Evolutionary conservation across 352 stramenopile genomes (phyloP), one percentile per base, ranked within the genome.

Genomic region (Aphanomyces euteiches): DNA sequence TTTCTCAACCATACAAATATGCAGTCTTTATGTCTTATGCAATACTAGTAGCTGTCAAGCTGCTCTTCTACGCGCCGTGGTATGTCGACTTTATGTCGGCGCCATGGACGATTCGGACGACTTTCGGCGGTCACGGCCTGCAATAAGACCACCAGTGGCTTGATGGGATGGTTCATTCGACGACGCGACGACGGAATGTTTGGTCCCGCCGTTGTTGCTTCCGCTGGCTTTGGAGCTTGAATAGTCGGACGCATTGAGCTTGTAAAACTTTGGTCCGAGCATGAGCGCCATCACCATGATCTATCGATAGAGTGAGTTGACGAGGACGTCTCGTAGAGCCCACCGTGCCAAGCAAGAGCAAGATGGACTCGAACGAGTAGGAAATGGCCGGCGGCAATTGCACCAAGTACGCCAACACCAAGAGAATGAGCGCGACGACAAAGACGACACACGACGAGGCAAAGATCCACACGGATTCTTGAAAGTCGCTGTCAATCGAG

Each of bases 371-470:
- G 53, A 82, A 82, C 12, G 59, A 45, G 47, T 73, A 79, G 19
- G 78, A 77, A n/a, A 68, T 64, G 0, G 69, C 15, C 1, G 69
- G 69, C 0, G 76, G 56, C 56, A 84, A 38, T 0, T 77, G 56
- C 3, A 81, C 75, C n/a, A 82, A 47, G 53, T 84, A 84, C 7
- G 78, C 69, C n/a, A 84, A 63, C 38, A 75, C 69, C 7, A 84
- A 37, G 4, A 84, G 69, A 8, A 84, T 56, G 2, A 80, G 21
- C 15, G 73, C 74, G 3, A 59, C 67, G 15, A 80, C 43, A 6
- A 80, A 39, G 53, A 83, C 73, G 47, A 79, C 69, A 1, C 78
- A 38, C 12, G 53, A 60, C 5, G 76, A 72, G 12, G 72, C 67
- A 59, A 81, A 81, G 47, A 81, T 65, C 64, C 2, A 65, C 43